These are phyloP conservation scores for Neopestalotiopsis sp. DNA, from an alignment of 2,329 filamentous ascomycete genomes.

Conservation along the genomic window DNA sequence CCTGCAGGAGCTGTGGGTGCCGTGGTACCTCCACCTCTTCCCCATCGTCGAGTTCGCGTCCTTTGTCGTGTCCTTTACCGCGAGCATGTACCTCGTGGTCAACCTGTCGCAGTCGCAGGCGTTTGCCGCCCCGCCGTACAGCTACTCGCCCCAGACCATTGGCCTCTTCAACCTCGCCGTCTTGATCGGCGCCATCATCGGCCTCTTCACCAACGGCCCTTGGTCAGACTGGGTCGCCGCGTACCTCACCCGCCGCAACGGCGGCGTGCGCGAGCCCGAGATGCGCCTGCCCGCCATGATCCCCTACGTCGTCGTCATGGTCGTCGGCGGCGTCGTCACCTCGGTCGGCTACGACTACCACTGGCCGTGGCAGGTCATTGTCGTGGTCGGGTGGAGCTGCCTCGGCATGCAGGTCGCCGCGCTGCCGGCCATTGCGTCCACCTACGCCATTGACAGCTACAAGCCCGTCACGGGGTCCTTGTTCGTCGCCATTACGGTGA, in stretches of 20 bases:
- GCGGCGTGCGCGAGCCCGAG: conserved; percentile 52
- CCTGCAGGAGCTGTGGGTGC: conserved; percentile 60
- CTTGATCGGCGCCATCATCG: conserved; percentile 45
- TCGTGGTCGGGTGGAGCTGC: conserved; percentile 51
- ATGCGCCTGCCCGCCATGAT: conserved; percentile 51
- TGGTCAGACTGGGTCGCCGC: conserved; percentile 49
- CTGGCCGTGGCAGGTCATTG: conserved; percentile 54
- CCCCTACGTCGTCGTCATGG: conserved; percentile 49
- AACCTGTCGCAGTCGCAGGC: conserved; percentile 29
- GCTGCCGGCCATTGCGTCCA: conserved; percentile 62
- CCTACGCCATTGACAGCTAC: conserved; percentile 67
- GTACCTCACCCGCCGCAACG: conserved; percentile 44
- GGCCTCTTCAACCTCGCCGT: conserved; percentile 56
- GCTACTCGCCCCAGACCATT: conserved; percentile 32
- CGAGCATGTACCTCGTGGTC: conserved; percentile 13
- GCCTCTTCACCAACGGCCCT: conserved; percentile 46
- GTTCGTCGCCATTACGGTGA: conserved; percentile 62
- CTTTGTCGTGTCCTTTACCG: conserved; percentile 14
- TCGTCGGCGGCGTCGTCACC: conserved; percentile 50
- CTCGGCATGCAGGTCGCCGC: conserved; percentile 44
- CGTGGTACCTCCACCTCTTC: conserved; percentile 65
- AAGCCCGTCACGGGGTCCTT: conserved; percentile 66
- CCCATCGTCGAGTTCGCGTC: conserved; percentile 47
- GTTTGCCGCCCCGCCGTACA: conserved; percentile 41
- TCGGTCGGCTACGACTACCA: conserved; percentile 50